Evolutionary conservation across 345 rosid genomes (phyloP), one percentile per base, ranked within the genome.

Genomic region (Syzygium jambos): DNA sequence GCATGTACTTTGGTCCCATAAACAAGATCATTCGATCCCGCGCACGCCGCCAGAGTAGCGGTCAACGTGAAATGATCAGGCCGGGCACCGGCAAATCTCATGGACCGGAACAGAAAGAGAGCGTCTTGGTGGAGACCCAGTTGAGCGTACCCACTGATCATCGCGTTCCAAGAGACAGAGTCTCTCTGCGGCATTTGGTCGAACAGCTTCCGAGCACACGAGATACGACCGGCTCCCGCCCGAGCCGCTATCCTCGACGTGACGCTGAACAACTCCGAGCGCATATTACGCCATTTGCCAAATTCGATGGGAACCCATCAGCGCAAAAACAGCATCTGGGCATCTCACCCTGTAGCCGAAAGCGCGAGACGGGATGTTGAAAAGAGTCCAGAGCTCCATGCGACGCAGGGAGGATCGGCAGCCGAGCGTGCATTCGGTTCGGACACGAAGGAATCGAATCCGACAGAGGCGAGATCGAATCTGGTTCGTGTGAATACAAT

Each of bases 21-120:
- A 43, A 78, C 91, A 86, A 91, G 89, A 86, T 92, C 92, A 9
- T 91, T 87, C 11, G 88, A 55, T 52, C 93, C 92, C 0, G 95
- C 95, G 27, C 96, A 96, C 9, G 95, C 91, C 10, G 87, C 93
- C 59, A 95, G 89, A 89, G 92, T 89, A 6, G 99, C 91, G 2
- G 99, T 94, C 84, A 95, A 91, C 6, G 97, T 92, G 90, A 95
- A 96, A 77, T 92, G 90, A 83, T 95, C 96, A 51, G 96, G 94
- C 88, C 86, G 83, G 29, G 63, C 10, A 57, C 89, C 85, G 52
- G 92, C 78, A 68, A 55, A 73, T 87, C 93, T 93, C 94, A 96
- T 90, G 38, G 84, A 89, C 34, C 87, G 86, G 86, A 94, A 95
- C 51, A 95, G 88, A 4, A 89, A 91, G 43, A 92, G 91, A 10